These are phyloP conservation scores for Hortiboletus campestris DNA, from an alignment of 768 basidiomycete species.

Conservation along the genomic window DNA sequence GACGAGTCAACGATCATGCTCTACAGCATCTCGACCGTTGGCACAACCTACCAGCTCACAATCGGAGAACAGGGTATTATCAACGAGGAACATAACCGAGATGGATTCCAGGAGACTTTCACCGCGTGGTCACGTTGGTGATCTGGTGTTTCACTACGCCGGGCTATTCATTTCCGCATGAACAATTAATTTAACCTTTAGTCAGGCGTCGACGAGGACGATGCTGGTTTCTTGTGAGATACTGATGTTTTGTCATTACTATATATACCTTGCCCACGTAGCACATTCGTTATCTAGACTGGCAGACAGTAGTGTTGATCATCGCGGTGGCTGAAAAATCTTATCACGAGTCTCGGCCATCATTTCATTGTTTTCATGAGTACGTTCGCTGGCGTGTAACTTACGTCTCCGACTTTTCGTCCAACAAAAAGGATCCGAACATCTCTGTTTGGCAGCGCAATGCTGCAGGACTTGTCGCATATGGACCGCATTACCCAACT, in stretches of 20 bases:
- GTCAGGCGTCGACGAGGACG: not conserved
- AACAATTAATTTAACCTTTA: not conserved
- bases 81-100: conserved; percentile 34
- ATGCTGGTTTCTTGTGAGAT: not conserved
- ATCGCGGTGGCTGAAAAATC: too few relatives aligned
- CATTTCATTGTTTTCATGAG: not conserved
- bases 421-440: conserved; percentile 4
- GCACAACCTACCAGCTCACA: conserved; percentile 41
- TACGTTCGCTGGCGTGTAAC: conserved; percentile 2
- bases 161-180: not conserved
- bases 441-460: conserved; percentile 51
- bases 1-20: conserved; percentile 39
- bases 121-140: conserved; percentile 35
- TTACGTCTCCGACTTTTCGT: conserved; percentile 14
- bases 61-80: conserved; percentile 37
- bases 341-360: too few relatives aligned
- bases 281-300: not conserved
- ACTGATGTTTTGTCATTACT: not conserved
- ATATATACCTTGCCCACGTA: not conserved
- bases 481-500: conserved; percentile 97
- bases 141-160: not conserved
- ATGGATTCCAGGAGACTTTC: conserved; percentile 46
- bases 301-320: not conserved
- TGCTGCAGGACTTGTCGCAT: conserved; percentile 90
- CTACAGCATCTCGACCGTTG: conserved; percentile 50